These are phyloP conservation scores for Tolypocladium ophioglossoides DNA, from an alignment of 2,329 filamentous ascomycete species.

Conservation along the genomic window DNA sequence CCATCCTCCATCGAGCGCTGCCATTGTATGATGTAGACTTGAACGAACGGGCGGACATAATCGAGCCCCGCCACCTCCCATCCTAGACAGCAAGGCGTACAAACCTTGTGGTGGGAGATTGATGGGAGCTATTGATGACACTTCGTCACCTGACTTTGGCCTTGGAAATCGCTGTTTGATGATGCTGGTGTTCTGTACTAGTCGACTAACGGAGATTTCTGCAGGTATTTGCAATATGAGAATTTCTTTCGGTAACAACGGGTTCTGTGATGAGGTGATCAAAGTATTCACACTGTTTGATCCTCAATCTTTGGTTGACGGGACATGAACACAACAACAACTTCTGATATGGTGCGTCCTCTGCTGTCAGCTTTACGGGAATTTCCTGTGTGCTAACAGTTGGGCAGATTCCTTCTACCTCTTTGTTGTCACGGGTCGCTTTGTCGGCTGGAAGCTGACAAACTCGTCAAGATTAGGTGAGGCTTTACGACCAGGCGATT, in stretches of 20 bases:
- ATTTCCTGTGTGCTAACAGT: background rate
- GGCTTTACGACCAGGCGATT: background rate
- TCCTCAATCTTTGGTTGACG: conserved; percentile 23
- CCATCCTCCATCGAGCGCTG: conserved; percentile 2
- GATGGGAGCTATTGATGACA: conserved; percentile 51
- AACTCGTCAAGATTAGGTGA: background rate
- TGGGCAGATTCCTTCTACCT: background rate
- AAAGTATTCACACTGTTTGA: conserved; percentile 54
- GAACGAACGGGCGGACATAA: conserved; percentile 64
- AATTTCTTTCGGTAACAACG: conserved; percentile 1
- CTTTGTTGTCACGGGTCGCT: background rate
- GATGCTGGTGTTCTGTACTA: conserved; percentile 10
- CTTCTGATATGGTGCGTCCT: conserved; percentile 39
- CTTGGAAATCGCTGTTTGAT: conserved; percentile 17
- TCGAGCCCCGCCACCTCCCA: conserved; percentile 38
- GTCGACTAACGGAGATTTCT: conserved; percentile 19
- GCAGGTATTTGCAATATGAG: conserved; percentile 23
- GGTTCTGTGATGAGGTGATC: conserved; percentile 35
- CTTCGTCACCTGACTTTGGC: conserved; percentile 52
- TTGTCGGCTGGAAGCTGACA: conserved; percentile 2
- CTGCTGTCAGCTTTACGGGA: background rate
- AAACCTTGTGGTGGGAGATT: conserved; percentile 45
- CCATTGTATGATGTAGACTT: conserved; percentile 49
- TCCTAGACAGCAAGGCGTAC: conserved; percentile 49
- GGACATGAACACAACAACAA: conserved; percentile 43